Base-by-base conservation (phyloP, 192 early-diverging fungal genomes). In the Entomortierella lignicola region DNA sequence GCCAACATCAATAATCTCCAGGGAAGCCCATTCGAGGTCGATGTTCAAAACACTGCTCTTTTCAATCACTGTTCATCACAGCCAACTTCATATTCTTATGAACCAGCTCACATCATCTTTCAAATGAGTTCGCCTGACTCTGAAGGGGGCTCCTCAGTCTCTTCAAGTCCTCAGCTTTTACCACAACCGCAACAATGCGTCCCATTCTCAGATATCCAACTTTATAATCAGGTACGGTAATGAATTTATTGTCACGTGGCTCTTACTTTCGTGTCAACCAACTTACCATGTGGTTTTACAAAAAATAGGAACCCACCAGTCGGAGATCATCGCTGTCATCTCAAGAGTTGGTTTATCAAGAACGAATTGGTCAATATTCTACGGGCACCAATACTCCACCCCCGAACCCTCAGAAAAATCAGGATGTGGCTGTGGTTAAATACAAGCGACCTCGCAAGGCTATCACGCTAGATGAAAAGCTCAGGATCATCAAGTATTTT, bases 361-460 rank as follows among this genome's bases (percentile, higher is more conserved):
- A n/a, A n/a, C n/a, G n/a, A n/a, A n/a, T n/a, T 37, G 34, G 34
- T 10, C 34, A 37, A 37, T 10, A 37, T 10, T 7, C 34, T 37
- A 37, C 34, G 4, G 34, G n/a, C n/a, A n/a, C 10, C 10, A 10
- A 37, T 37, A 7, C 34, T 37, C 5, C 4, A 37, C 10, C 34
- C 10, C 34, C 4, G 34, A 4, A 4, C 4, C 10, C 34, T 4
- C 34, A 37, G 34, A 15, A 20, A 12, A 12, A 12, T 47, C 44
- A 47, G 2, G 2, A 12, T 12, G 15, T 4, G 15, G 8, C 44
- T 15, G 31, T 43, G 25, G 13, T 12, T 5, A 62, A 15, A 17
- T 25, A 29, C 2, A 62, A 62, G 44, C 60, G 60, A 20, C 8
- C 60, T 30, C 17, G 60, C 27, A 47, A 41, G 26, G 43, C 60